Conservation (phyloP, 805 yeast genomes). For the Wickerhamomyces canadensis region DNA sequence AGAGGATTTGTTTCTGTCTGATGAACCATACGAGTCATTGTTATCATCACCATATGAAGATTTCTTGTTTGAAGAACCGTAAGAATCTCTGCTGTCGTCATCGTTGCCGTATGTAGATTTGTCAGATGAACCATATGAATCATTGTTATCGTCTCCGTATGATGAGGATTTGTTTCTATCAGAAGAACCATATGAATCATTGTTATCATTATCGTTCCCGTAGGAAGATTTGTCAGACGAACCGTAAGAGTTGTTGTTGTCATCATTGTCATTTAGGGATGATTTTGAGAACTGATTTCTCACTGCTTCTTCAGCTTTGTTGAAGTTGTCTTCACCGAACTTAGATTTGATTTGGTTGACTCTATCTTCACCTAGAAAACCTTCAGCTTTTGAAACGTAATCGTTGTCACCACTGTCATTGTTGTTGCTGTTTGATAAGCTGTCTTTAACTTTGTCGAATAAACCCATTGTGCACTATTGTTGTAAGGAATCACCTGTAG, state of each 20-base stretch:
- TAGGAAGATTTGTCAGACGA: constrained; percentile 25
- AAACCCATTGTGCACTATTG: constrained; percentile 35
- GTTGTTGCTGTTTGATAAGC: constrained; percentile 19
- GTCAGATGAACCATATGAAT: too few species aligned
- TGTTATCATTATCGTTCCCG: constrained; percentile 19
- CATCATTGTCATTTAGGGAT: constrained; percentile 18
- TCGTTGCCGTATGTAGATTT: too few species aligned
- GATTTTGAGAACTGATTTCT: constrained; percentile 25
- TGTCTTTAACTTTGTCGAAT: constrained; percentile 37
- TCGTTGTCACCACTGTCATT: constrained; percentile 14
- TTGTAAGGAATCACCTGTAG: too few species aligned
- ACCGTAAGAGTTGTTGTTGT: constrained; percentile 24
- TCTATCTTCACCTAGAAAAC: constrained; percentile 20
- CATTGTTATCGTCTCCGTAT: constrained; percentile 9
- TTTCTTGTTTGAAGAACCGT: constrained; percentile 19
- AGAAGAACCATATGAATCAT: constrained; percentile 2
- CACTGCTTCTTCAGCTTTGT: constrained; percentile 20
- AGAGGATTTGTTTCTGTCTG: constrained; percentile 4
- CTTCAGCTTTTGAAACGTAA: constrained; percentile 20
- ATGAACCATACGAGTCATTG: constrained; percentile 24
- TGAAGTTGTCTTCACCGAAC: constrained; percentile 25
- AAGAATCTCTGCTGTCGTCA: constrained; percentile 1
- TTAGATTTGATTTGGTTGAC: constrained; percentile 16
- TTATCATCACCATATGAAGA: constrained; percentile 10
- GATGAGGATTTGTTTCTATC: constrained; percentile 1